These are phyloP conservation scores for Aspergillus versicolor DNA, from an alignment of 2,329 filamentous ascomycete genomes.

Conservation along the genomic window DNA sequence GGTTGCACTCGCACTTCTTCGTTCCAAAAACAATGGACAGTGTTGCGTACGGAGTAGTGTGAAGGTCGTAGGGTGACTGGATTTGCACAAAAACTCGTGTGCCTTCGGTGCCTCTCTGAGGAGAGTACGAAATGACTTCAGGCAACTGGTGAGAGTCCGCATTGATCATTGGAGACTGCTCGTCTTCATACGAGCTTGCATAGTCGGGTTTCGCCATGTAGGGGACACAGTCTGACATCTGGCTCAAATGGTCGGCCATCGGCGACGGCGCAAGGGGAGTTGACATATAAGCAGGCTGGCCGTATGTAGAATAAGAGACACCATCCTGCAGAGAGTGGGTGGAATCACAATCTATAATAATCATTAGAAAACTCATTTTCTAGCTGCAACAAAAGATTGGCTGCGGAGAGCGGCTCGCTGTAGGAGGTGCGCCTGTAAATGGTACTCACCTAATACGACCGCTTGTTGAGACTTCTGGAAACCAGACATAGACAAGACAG, in stretches of 20 bases:
- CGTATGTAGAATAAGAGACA: slow-evolving; percentile 42
- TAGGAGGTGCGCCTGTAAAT: neutral
- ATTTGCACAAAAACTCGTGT: slow-evolving; percentile 73
- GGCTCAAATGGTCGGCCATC: slow-evolving; percentile 41
- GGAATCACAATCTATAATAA: slow-evolving; percentile 35
- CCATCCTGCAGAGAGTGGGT: slow-evolving; percentile 39
- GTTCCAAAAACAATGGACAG: slow-evolving; percentile 75
- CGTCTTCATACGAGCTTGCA: slow-evolving; percentile 57
- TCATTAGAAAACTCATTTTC: slow-evolving; percentile 8
- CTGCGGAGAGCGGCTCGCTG: neutral
- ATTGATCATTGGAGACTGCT: slow-evolving; percentile 66
- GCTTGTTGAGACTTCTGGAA: slow-evolving; percentile 74
- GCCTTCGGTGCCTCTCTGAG: slow-evolving; percentile 65
- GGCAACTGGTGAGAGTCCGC: slow-evolving; percentile 59
- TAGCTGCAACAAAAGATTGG: neutral
- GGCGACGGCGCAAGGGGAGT: slow-evolving; percentile 40
- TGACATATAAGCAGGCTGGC: slow-evolving; percentile 40
- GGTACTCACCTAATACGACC: slow-evolving; percentile 75
- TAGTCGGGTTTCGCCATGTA: slow-evolving; percentile 41
- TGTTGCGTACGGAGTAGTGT: slow-evolving; percentile 52
- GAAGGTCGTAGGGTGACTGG: slow-evolving; percentile 72
- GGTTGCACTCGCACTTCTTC: slow-evolving; percentile 67
- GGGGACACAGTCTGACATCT: slow-evolving; percentile 42
- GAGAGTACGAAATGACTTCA: slow-evolving; percentile 68
- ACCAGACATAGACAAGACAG: slow-evolving; percentile 75